Percentiles rank a stretch among this genome's conserved stretches.
Evolutionary conservation across 179 eudicot genomes (phyloP).

Genomic region (Kewa caespitosa): DNA sequence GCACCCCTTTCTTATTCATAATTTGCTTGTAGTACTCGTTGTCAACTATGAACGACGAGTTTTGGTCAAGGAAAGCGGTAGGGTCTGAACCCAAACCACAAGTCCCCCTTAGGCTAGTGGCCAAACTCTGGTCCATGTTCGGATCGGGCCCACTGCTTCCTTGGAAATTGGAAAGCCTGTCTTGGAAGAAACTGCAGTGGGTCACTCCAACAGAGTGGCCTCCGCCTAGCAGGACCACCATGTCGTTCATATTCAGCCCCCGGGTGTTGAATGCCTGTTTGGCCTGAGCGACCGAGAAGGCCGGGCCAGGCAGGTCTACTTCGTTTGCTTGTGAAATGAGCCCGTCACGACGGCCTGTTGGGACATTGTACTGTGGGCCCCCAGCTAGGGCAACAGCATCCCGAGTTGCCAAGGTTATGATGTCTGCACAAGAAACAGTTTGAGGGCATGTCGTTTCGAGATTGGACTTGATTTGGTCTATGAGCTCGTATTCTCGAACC

Average conservation of each 20-base stretch:
- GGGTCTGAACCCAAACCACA: conserved; percentile 24
- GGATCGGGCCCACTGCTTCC: conserved; percentile 19
- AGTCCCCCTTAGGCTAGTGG: not conserved
- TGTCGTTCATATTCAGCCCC: conserved; percentile 45
- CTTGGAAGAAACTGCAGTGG: conserved; percentile 29
- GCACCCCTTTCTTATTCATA: conserved; percentile 10
- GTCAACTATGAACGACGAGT: conserved; percentile 25
- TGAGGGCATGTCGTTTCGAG: conserved; percentile 43
- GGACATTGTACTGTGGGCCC: conserved; percentile 42
- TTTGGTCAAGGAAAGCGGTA: conserved; percentile 21
- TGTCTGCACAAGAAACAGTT: conserved; percentile 60
- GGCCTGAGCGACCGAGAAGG: conserved; percentile 25
- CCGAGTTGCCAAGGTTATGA: conserved; percentile 52
- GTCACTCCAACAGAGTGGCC: conserved; percentile 26
- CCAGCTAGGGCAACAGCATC: conserved; percentile 50
- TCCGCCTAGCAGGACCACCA: conserved; percentile 50
- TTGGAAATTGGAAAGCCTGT: conserved; percentile 25
- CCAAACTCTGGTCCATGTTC: conserved; percentile 19
- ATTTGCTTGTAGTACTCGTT: conserved; percentile 28
- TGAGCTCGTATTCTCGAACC: conserved; percentile 47
- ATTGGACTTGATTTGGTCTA: conserved; percentile 41
- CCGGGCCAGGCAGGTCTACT: conserved; percentile 50
- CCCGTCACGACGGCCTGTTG: conserved; percentile 64
- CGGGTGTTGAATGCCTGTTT: conserved; percentile 30
- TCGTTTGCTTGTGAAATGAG: conserved; percentile 31